Percentiles rank a stretch among this genome's conserved stretches.
Evolutionary conservation across 1,284 basidiomycete genomes (phyloP).

Genomic region (Leucocoprinus gongylophorus): DNA sequence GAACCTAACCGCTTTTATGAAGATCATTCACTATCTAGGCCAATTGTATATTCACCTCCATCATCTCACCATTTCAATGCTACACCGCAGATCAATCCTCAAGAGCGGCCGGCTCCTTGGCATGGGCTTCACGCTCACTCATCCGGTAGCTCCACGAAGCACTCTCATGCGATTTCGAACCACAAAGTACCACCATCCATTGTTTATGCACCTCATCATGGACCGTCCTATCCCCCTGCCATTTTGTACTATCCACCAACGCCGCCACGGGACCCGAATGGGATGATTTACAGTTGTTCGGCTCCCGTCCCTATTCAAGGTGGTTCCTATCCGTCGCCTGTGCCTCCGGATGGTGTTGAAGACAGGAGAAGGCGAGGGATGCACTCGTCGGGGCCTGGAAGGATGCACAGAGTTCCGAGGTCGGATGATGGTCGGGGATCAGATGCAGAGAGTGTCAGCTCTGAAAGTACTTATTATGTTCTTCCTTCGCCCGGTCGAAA

Average conservation of each 20-base stretch:
- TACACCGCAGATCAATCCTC: conserved; percentile 22
- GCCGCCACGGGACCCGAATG: conserved; percentile 38
- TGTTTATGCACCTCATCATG: conserved; percentile 43
- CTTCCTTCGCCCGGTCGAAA: conserved; percentile 60
- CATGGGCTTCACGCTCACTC: conserved; percentile 16
- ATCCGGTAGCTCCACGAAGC: conserved; percentile 7
- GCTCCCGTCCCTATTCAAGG: conserved; percentile 35
- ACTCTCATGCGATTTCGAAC: conserved; percentile 5
- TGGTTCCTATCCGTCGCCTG: conserved; percentile 21
- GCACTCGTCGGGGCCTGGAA: conserved; percentile 23
- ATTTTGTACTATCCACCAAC: conserved; percentile 40
- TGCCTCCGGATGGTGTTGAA: conserved; percentile 26
- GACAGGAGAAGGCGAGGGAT: conserved; percentile 20
- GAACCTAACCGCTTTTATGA: conserved; percentile 18
- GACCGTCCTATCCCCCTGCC: conserved; percentile 42
- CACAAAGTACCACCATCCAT: conserved; percentile 37
- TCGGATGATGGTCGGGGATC: conserved; percentile 19
- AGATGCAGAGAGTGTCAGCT: conserved; percentile 21
- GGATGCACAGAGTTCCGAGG: conserved; percentile 12
- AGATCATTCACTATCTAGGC: conserved; percentile 16
- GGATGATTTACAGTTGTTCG: conserved; percentile 51
- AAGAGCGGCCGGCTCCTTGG: conserved; percentile 19
- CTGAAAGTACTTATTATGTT: conserved; percentile 65
- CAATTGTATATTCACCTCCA: conserved; percentile 17
- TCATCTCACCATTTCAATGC: conserved; percentile 17